Evolutionary conservation across 352 stramenopile genomes (phyloP).

Genomic region (Aphanomyces stellatus): DNA sequence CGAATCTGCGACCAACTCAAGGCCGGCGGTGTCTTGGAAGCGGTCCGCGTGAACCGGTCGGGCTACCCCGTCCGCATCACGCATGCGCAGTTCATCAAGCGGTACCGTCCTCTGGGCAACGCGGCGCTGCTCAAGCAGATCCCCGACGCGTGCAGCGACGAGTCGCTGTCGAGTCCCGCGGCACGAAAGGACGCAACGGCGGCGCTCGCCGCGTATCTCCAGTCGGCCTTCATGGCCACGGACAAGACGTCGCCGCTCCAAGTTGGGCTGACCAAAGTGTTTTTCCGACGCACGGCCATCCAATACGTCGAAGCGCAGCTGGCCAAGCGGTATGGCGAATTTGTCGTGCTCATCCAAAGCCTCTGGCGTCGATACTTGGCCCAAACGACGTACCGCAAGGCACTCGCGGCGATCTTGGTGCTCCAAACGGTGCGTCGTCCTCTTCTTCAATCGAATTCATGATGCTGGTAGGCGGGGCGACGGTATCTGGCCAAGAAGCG

Average conservation of each 20-base stretch:
- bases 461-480: no score
- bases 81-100: slow-evolving; percentile 90
- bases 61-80: slow-evolving; percentile 96
- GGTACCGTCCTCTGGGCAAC: slow-evolving; percentile 74
- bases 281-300: slow-evolving; percentile 76
- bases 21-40: slow-evolving; percentile 98
- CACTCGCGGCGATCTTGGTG: slow-evolving; percentile 34
- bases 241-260: slow-evolving; percentile 52
- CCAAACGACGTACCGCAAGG: slow-evolving; percentile 37
- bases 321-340: slow-evolving; percentile 77
- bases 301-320: slow-evolving; percentile 81
- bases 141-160: slow-evolving; percentile 37
- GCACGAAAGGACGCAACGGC: slow-evolving; percentile 45
- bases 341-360: slow-evolving; percentile 78
- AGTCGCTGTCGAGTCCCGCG: slow-evolving; percentile 43
- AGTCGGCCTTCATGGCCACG: slow-evolving; percentile 21
- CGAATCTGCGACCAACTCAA: slow-evolving; percentile 94
- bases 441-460: no score
- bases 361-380: slow-evolving; percentile 49
- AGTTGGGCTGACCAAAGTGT: slow-evolving; percentile 70
- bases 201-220: slow-evolving; percentile 54
- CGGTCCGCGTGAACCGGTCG: slow-evolving; percentile 94
- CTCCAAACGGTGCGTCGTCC: slow-evolving; percentile 21
- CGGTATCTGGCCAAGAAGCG: background rate
- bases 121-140: slow-evolving; percentile 51